A percentile compares a stretch with the other conserved stretches of the same genome.
phyloP scores from a whole-genome alignment of 2,329 filamentous ascomycete species.

The Ascochyta pisi region DNA sequence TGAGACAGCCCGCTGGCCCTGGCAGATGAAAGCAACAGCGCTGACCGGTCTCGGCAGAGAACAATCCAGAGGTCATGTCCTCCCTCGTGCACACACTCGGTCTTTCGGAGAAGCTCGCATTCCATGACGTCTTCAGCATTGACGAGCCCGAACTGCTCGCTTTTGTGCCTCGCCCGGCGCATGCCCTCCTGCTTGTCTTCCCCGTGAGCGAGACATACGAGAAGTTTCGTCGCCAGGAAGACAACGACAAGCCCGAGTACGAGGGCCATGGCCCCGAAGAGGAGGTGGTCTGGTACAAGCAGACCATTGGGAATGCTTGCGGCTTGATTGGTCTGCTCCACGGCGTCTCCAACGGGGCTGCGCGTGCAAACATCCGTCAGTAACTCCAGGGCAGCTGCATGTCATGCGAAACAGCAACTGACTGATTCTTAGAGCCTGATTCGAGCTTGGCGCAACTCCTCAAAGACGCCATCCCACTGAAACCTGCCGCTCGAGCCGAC shows the following conservation, averaged over 20 bases:
- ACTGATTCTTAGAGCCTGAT: conserved; percentile 47
- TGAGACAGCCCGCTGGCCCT: conserved; percentile 19
- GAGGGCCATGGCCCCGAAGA: conserved; percentile 70
- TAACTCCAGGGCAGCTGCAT: not conserved
- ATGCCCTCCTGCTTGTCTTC: conserved; percentile 91
- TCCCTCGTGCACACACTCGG: conserved; percentile 84
- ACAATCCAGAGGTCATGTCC: conserved; percentile 92
- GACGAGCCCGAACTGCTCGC: conserved; percentile 83
- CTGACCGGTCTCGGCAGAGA: conserved; percentile 54
- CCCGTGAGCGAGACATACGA: conserved; percentile 84
- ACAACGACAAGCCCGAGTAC: conserved; percentile 70
- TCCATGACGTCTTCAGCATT: conserved; percentile 93
- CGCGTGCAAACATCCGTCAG: conserved; percentile 54
- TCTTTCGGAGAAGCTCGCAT: conserved; percentile 74
- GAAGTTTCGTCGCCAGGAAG: conserved; percentile 75
- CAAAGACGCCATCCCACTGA: conserved; percentile 71
- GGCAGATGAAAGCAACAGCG: not conserved
- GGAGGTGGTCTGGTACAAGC: conserved; percentile 90
- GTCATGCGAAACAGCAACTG: conserved; percentile 10
- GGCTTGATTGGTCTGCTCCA: conserved; percentile 91
- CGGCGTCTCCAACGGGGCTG: conserved; percentile 79
- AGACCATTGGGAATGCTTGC: conserved; percentile 95
- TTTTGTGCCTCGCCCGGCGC: conserved; percentile 86
- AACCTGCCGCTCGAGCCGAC: conserved; percentile 69
- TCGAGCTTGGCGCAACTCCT: conserved; percentile 72